Evolutionary conservation across 495 filamentous ascomycete genomes (phyloP), one percentile per base, ranked within the genome.

Genomic region (Platismatia glauca): DNA sequence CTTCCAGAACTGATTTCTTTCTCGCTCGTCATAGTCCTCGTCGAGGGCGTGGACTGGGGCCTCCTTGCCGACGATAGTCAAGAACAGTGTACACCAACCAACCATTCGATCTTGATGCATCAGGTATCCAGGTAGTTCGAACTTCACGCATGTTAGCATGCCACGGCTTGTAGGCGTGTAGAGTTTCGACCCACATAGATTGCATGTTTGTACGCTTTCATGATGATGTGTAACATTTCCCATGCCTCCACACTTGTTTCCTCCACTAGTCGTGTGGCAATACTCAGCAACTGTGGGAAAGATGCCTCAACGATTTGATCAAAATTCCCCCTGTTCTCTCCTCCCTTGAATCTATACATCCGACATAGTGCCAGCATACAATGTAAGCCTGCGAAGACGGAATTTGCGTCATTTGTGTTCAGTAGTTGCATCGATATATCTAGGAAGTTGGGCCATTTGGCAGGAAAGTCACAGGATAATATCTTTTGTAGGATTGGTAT

Each of bases 1-100:
- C 81, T 97, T 98, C 93, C 94, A 98, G 92, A 94, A 98, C 71
- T 96, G 90, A 71, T 96, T 91, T 60, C 84, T 80, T 72, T 96
- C 95, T 34, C 95, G 84, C 70, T 97, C 95, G 24, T 89, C 84
- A 48, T 87, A 76, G 52, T 95, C 90, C 48, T 96, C 92, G 58
- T 79, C 71, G 81, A 97, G 85, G 8, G 90, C 85, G 65, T 77
- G 84, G 46, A 85, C 80, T 0, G 94, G 94, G 58, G 89, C 85
- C 37, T 88, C 79, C 74, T 97, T 98, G 44, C 86, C 86, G 33
- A 97, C 88, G 38, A 94, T 88, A 52, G 86, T 83, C 58, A 98
- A 78, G 80, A 98, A 97, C 68, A 98, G 79, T 16, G 90, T 89
- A 70, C 91, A 96, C 94, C 94, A 98, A 59, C 86, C 89, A 55